phyloP scores from a whole-genome alignment of 2,329 filamentous ascomycete genomes.

The Dendrostoma leiphaemia region DNA sequence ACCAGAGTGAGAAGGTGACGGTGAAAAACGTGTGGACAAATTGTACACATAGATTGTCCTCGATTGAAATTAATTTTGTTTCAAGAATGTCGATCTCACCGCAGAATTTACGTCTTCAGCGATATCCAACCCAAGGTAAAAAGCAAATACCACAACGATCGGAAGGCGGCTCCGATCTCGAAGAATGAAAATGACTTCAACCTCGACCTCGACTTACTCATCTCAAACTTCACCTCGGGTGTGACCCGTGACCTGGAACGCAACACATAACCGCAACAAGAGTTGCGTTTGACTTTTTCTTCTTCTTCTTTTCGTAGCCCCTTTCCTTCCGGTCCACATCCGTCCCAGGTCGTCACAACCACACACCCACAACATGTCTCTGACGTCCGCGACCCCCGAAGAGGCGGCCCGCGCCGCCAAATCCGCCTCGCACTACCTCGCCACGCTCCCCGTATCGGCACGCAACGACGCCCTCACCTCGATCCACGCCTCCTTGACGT shows the following conservation, averaged over 20 bases:
- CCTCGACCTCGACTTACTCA: neutral
- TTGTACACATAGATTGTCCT: too few relatives aligned
- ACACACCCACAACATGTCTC: constrained; percentile 62
- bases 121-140: neutral
- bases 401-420: constrained; percentile 78
- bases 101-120: neutral
- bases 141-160: neutral
- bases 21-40: too few relatives aligned
- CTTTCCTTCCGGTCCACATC: neutral
- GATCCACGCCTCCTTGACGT: constrained; percentile 74
- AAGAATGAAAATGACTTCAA: neutral
- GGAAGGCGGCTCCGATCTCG: constrained; percentile 1
- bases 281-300: neutral
- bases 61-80: neutral
- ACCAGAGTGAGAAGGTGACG: too few relatives aligned
- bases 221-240: neutral
- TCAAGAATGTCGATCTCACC: too few relatives aligned
- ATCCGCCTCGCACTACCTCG: constrained; percentile 76
- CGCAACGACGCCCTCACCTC: constrained; percentile 83
- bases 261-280: neutral
- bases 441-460: constrained; percentile 70
- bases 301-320: neutral
- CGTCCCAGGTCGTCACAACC: neutral
- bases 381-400: constrained; percentile 79
- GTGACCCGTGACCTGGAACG: neutral